Percentiles rank a stretch among this genome's conserved stretches.
Evolutionary conservation across 371 early-diverging fungal genomes (phyloP).

Genomic region (Mucor plumbeus): DNA sequence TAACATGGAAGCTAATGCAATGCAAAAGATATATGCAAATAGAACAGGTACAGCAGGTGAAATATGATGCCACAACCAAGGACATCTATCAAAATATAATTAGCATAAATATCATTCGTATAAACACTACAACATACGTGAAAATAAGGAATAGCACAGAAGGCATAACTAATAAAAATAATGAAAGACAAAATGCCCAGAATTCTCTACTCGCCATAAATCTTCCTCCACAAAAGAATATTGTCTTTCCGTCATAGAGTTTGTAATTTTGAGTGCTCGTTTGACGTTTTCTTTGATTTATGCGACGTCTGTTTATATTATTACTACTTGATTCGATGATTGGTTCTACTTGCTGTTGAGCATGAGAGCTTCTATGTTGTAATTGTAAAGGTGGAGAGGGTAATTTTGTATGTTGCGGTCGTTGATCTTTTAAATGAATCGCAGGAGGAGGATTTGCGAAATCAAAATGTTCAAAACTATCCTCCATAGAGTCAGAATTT

Average conservation of each 20-base stretch:
- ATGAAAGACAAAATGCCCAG: slow-evolving; percentile 70
- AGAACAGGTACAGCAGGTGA: slow-evolving; percentile 71
- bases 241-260: slow-evolving; percentile 51
- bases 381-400: background rate
- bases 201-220: slow-evolving; percentile 72
- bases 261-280: slow-evolving; percentile 34
- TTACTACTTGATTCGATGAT: background rate
- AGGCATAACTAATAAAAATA: slow-evolving; percentile 68
- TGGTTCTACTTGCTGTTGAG: background rate
- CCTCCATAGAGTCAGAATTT: background rate
- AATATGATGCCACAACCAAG: slow-evolving; percentile 70
- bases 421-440: background rate
- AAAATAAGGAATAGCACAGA: slow-evolving; percentile 73
- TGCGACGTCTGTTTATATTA: background rate
- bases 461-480: slow-evolving; percentile 4
- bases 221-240: slow-evolving; percentile 72
- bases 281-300: slow-evolving; percentile 16
- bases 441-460: background rate
- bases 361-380: background rate
- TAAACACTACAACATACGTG: slow-evolving; percentile 56
- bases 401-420: no score
- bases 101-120: background rate
- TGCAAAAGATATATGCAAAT: slow-evolving; percentile 71
- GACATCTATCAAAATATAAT: slow-evolving; percentile 51
- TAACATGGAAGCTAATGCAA: slow-evolving; percentile 75